Evolutionary conservation across 495 filamentous ascomycete genomes (phyloP), one percentile per base, ranked within the genome.

Genomic region (Daldinia vernicosa): DNA sequence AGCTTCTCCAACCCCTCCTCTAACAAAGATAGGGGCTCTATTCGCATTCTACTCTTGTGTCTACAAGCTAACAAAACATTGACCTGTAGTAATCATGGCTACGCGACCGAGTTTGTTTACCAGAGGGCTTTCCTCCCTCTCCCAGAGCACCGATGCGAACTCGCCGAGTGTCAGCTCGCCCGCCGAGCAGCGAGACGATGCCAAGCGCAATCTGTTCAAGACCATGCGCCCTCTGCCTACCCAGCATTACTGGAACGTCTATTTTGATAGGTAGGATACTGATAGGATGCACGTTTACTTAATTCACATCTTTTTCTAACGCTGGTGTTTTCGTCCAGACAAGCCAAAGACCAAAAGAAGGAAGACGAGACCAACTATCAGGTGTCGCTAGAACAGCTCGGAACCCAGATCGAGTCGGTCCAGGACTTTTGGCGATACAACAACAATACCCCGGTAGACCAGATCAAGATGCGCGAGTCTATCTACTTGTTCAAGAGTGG

Each of bases 401-500:
- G 88, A 69, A 81, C 87, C 47, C 89, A 87, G 75, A 90, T 94
- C 79, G 85, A 89, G 78, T 90, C 89, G 69, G 87, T 92, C 70
- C 87, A 92, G 76, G 89, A 90, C 68, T 97, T 97, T 81, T 97
- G 93, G 91, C 88, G 92, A 63, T 89, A 94, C 79, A 89, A 90
- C 82, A 97, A 97, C 81, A 95, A 97, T 79, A 93, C 92, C 58
- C 91, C 92, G 14, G 86, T 94, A 62, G 81, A 89, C 22, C 86
- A 86, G 73, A 87, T 97, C 79, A 89, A 90, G 63, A 87, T 93
- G 77, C 88, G 91, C 45, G 93, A 97, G 79, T 90, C 88, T 17
- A 87, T 96, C 51, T 95, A 97, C 76, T 85, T 97, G 64, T 97
- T 97, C 85, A 94, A 96, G 76, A 84, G 89, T 60, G 92, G 92